Evolutionary conservation across 1,284 basidiomycete species (phyloP), one percentile per base, ranked within the genome.

Genomic region (Tilletia indica): DNA sequence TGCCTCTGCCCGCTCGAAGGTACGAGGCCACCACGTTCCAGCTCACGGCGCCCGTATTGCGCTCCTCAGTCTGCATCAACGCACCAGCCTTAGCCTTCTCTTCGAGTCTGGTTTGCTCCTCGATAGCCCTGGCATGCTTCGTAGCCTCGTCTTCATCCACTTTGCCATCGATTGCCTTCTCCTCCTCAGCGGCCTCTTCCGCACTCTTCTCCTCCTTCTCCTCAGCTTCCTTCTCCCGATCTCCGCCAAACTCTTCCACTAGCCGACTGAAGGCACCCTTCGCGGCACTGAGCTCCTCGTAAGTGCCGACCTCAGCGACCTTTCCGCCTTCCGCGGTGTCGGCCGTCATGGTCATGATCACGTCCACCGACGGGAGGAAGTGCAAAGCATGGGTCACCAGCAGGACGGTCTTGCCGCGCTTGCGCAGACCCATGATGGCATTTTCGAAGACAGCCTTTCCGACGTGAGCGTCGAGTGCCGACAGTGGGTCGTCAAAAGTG

Each of bases 401-500:
- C 6, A 84, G 70, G 0, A 83, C 77, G 0, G 80, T 82, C 58
- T 78, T 74, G 54, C 79, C 80, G 31, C 68, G 63, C 4, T 73
- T 71, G 21, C 74, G 72, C 19, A 80, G 70, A 36, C 74, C 78
- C 71, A 82, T 69, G 71, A 84, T 81, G 8, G 78, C 78, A 47
- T 82, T 82, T 71, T 80, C 75, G 74, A 84, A 83, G 51, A 85
- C 76, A 25, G 79, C 78, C 72, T 84, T 83, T 67, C 78, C 83
- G 49, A 85, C 84, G 68, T 83, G 82, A 5, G 84, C 82, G 69
- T 85, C 83, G 61, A 75, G 75, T 16, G 91, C 91, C 67, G 90
- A 91, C 4, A 92, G 86, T 2, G 91, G 90, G 80, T 92, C 91
- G 79, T 92, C 91, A 71, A 92, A 87, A 21, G 91, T 87, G 21